Conservation (phyloP, 225 moss, liverwort and hornwort genomes). For the Physcomitrellopsis africana region DNA sequence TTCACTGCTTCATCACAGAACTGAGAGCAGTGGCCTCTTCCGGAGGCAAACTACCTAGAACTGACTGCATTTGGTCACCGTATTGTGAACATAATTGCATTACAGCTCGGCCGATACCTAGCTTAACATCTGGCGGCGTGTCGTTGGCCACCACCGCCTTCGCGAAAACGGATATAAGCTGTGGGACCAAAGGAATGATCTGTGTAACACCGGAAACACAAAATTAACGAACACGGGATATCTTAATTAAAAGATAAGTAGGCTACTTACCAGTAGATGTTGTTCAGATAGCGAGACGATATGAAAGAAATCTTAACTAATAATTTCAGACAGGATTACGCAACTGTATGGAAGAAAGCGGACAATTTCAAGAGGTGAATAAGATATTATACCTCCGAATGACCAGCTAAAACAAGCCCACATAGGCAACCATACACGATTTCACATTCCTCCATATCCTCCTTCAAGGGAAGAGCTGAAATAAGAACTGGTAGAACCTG, state of each 20-base stretch:
- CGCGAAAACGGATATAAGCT: conserved; percentile 89
- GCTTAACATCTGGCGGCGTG: conserved; percentile 73
- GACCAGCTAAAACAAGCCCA: conserved; percentile 68
- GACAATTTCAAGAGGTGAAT: no score
- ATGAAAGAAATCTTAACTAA: background rate
- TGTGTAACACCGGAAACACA: conserved; percentile 36
- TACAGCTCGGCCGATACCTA: conserved; percentile 83
- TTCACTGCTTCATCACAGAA: conserved; percentile 70
- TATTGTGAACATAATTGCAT: conserved; percentile 83
- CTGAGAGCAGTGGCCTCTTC: conserved; percentile 80
- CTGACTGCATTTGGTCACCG: conserved; percentile 90
- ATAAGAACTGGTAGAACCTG: conserved; percentile 93
- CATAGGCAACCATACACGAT: conserved; percentile 94
- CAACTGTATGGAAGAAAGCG: no score
- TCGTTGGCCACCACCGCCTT: conserved; percentile 73
- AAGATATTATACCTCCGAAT: conserved; percentile 65
- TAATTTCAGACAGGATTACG: background rate
- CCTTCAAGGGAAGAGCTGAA: conserved; percentile 83
- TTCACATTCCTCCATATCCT: conserved; percentile 93
- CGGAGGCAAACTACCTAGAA: conserved; percentile 74
- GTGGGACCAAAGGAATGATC: conserved; percentile 87
- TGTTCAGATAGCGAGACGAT: background rate
- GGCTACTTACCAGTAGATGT: background rate
- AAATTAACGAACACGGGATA: background rate
- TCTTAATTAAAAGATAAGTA: background rate